These are phyloP conservation scores for Neurospora sp. DNA, from an alignment of 2,329 filamentous ascomycete genomes.

Conservation along the genomic window DNA sequence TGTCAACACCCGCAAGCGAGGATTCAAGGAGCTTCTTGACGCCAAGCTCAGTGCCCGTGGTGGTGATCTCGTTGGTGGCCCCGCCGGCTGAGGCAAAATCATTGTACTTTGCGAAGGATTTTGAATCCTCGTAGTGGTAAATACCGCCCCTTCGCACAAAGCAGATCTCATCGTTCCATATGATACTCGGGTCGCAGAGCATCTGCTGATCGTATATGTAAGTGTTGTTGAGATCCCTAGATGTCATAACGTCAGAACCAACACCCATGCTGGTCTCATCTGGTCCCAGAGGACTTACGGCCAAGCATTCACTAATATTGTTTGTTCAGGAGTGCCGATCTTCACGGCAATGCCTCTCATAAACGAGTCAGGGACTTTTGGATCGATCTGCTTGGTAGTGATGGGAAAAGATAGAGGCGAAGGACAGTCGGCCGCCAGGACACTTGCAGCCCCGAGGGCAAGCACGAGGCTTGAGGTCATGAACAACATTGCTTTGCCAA, in stretches of 20 bases:
- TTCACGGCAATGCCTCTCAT: conserved; percentile 20
- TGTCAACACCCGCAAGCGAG: conserved; percentile 17
- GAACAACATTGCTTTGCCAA: not conserved
- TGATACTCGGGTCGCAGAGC: conserved; percentile 19
- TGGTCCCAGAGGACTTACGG: conserved; percentile 14
- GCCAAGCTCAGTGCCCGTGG: conserved; percentile 8
- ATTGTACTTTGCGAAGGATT: conserved; percentile 6
- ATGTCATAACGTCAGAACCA: too few relatives aligned
- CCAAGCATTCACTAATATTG: conserved; percentile 23
- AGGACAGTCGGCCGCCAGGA: conserved; percentile 1
- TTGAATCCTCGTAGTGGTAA: conserved; percentile 13
- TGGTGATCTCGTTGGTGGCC: conserved; percentile 9
- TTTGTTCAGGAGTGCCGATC: conserved; percentile 20
- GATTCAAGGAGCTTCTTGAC: conserved; percentile 16
- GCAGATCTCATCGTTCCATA: conserved; percentile 22
- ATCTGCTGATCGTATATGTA: conserved; percentile 23
- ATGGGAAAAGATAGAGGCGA: conserved; percentile 8
- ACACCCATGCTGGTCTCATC: not conserved
- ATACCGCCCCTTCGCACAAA: conserved; percentile 15
- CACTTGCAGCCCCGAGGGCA: not conserved
- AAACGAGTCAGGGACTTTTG: conserved; percentile 16
- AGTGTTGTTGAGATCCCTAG: conserved; percentile 26
- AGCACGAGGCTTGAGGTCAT: conserved; percentile 1
- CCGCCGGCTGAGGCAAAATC: conserved; percentile 11
- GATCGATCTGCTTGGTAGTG: conserved; percentile 17